Evolutionary conservation across 345 rosid species (phyloP).

Genomic region (Eucalyptus victrix): DNA sequence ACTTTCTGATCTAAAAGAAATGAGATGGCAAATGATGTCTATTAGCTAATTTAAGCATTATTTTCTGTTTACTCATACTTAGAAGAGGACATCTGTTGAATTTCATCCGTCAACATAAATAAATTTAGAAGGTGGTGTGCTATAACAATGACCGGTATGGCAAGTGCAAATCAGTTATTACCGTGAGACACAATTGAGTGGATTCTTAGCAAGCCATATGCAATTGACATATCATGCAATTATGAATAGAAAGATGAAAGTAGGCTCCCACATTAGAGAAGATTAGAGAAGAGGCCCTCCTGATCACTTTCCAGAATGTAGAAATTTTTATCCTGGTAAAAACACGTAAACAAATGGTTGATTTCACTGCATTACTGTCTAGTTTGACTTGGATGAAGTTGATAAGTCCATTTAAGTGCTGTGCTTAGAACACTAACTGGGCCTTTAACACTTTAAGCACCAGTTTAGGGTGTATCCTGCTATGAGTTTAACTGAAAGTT

Average conservation of each 20-base stretch:
- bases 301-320: background rate
- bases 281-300: background rate
- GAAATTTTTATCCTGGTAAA: background rate
- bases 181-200: background rate
- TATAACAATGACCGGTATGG: background rate
- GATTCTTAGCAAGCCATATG: too few species aligned
- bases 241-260: background rate
- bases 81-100: too few species aligned
- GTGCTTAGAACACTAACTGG: background rate
- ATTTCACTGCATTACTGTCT: background rate
- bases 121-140: background rate
- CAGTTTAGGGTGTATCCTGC: background rate
- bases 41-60: too few species aligned
- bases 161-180: background rate
- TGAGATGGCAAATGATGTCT: too few species aligned
- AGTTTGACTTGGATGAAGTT: background rate
- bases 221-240: background rate
- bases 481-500: background rate
- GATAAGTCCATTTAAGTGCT: background rate
- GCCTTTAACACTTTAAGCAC: background rate
- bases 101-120: too few species aligned
- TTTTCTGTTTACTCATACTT: too few species aligned
- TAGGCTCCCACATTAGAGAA: background rate
- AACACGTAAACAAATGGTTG: too few species aligned
- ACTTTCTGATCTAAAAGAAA: background rate